Conservation (phyloP, 1,284 basidiomycete species). For the Pseudozyma hubeiensis region DNA sequence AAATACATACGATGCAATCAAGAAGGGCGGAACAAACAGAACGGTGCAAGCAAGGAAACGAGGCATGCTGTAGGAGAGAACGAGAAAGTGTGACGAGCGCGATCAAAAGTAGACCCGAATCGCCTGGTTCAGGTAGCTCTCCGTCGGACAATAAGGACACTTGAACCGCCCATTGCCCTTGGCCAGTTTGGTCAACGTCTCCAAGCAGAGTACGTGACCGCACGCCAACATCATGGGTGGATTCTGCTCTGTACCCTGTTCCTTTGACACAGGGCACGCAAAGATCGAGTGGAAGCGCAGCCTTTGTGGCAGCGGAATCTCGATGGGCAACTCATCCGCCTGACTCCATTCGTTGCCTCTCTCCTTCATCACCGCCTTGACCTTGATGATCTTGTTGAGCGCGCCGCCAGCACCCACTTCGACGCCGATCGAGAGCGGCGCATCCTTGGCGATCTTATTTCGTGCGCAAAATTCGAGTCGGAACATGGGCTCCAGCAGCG, state of each 20-base stretch:
- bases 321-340: slow-evolving; percentile 89
- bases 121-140: slow-evolving; percentile 56
- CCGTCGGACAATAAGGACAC: slow-evolving; percentile 65
- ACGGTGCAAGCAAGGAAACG: background rate
- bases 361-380: slow-evolving; percentile 89
- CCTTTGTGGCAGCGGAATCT: slow-evolving; percentile 84
- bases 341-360: slow-evolving; percentile 90
- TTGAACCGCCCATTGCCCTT: slow-evolving; percentile 77
- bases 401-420: slow-evolving; percentile 92
- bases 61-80: background rate
- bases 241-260: slow-evolving; percentile 90
- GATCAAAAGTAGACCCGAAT: slow-evolving; percentile 60
- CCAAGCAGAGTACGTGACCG: slow-evolving; percentile 75
- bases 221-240: slow-evolving; percentile 98
- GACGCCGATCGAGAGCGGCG: slow-evolving; percentile 85
- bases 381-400: slow-evolving; percentile 88
- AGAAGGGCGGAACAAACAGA: background rate
- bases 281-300: slow-evolving; percentile 93
- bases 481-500: slow-evolving; percentile 83
- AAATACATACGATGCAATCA: slow-evolving; percentile 18
- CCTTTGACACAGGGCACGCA: slow-evolving; percentile 96
- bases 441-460: slow-evolving; percentile 86
- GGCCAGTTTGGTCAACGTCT: slow-evolving; percentile 57
- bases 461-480: slow-evolving; percentile 88
- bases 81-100: background rate